Evolutionary conservation across 257 asterid genomes (phyloP).

Genomic region (Nicotiana undulata): DNA sequence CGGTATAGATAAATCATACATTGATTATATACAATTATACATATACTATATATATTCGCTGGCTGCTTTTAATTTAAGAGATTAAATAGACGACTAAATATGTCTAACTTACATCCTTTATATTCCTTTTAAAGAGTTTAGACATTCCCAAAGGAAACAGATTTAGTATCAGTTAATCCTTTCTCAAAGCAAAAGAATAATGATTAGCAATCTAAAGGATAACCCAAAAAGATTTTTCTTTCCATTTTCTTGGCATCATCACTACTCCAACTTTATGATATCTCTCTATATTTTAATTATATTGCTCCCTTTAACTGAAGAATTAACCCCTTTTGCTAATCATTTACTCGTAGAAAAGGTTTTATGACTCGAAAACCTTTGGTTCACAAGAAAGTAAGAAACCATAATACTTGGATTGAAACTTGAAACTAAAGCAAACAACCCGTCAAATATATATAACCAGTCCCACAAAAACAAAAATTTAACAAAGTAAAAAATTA

Average conservation of each 20-base stretch:
- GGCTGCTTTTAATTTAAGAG: too few relatives aligned
- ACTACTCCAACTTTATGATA: neutral
- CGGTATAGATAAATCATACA: too few relatives aligned
- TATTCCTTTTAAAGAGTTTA: too few relatives aligned
- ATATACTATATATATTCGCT: too few relatives aligned
- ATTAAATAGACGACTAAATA: too few relatives aligned
- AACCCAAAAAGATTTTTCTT: neutral
- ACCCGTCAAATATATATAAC: neutral
- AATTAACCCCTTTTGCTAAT: neutral
- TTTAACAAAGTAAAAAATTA: neutral
- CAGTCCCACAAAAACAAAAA: neutral
- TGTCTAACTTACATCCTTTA: too few relatives aligned
- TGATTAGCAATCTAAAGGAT: neutral
- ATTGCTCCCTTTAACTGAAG: neutral
- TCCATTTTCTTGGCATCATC: slow-evolving; percentile 2
- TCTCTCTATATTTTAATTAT: neutral
- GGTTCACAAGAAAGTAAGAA: neutral
- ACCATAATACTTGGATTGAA: neutral
- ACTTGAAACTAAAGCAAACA: slow-evolving; percentile 13
- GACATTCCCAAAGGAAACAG: too few relatives aligned
- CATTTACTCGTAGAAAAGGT: neutral
- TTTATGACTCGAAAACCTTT: neutral
- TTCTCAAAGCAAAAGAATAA: neutral
- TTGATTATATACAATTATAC: too few relatives aligned
- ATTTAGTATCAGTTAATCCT: neutral